phyloP scores from a whole-genome alignment of 1,139 yeast species.

The Geotrichum citri-aurantii region DNA sequence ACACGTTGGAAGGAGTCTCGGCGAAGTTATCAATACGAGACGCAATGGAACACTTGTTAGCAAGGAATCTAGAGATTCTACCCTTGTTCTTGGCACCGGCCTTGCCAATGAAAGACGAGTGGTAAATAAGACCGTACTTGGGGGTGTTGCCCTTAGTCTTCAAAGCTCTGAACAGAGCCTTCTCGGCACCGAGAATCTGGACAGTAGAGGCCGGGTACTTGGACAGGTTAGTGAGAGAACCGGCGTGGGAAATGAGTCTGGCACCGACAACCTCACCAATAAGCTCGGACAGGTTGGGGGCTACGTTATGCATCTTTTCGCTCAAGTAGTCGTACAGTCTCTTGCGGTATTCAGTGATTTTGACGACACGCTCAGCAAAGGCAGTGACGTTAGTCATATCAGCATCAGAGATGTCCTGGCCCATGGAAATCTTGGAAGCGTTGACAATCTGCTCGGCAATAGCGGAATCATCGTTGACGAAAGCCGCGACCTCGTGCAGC shows the following conservation, averaged over 20 bases:
- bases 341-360: constrained; percentile 91
- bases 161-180: constrained; percentile 96
- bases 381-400: constrained; percentile 83
- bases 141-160: constrained; percentile 99
- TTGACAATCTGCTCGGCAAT: constrained; percentile 86
- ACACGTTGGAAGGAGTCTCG: constrained; percentile 52
- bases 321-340: constrained; percentile 82
- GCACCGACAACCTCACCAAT: constrained; percentile 99
- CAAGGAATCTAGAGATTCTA: constrained; percentile 95
- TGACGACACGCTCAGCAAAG: constrained; percentile 91
- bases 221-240: constrained; percentile 87
- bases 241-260: constrained; percentile 94
- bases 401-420: constrained; percentile 87
- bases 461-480: constrained; percentile 89
- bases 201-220: constrained; percentile 98
- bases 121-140: constrained; percentile 94
- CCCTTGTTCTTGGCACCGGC: constrained; percentile 98
- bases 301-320: constrained; percentile 96
- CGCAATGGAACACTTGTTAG: constrained; percentile 98
- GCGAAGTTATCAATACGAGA: constrained; percentile 95
- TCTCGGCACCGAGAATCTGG: constrained; percentile 98
- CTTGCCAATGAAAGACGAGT: constrained; percentile 92
- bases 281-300: constrained; percentile 91
- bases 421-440: constrained; percentile 98
- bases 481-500: constrained; percentile 81